Evolutionary conservation across 371 early-diverging fungal genomes (phyloP).

Genomic region (Apophysomyces ossiformis): DNA sequence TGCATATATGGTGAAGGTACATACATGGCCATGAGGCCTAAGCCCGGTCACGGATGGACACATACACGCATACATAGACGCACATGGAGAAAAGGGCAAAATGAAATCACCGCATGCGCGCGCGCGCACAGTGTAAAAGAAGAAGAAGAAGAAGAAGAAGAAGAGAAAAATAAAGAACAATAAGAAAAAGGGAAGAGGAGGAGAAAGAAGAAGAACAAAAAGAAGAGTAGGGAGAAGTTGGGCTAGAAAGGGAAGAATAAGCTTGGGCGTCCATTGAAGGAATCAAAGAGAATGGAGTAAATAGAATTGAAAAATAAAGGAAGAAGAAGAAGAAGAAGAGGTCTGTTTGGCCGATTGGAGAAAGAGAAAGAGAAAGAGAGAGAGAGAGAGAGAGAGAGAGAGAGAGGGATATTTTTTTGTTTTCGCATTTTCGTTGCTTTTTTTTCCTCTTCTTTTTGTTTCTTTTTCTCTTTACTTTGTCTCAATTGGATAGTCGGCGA

Average conservation of each 20-base stretch:
- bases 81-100: too few relatives aligned
- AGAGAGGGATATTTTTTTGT: too few relatives aligned
- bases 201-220: too few relatives aligned
- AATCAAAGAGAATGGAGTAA: neutral
- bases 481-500: conserved; percentile 4
- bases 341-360: neutral
- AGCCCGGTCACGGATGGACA: too few relatives aligned
- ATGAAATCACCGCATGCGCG: neutral
- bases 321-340: neutral
- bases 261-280: neutral
- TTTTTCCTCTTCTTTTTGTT: too few relatives aligned
- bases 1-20: neutral
- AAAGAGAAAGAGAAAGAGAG: too few relatives aligned
- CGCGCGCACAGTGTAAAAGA: conserved; percentile 7
- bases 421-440: too few relatives aligned
- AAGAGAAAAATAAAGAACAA: conserved; percentile 4
- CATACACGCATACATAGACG: too few relatives aligned
- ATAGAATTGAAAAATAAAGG: neutral
- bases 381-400: too few relatives aligned
- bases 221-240: too few relatives aligned
- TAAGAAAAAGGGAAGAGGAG: conserved; percentile 4
- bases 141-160: conserved; percentile 3
- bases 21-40: too few relatives aligned
- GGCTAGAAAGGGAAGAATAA: neutral
- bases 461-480: neutral